Evolutionary conservation across 106 monocot genomes (phyloP), one percentile per base, ranked within the genome.

Genomic region (Xerophyta viscosa): DNA sequence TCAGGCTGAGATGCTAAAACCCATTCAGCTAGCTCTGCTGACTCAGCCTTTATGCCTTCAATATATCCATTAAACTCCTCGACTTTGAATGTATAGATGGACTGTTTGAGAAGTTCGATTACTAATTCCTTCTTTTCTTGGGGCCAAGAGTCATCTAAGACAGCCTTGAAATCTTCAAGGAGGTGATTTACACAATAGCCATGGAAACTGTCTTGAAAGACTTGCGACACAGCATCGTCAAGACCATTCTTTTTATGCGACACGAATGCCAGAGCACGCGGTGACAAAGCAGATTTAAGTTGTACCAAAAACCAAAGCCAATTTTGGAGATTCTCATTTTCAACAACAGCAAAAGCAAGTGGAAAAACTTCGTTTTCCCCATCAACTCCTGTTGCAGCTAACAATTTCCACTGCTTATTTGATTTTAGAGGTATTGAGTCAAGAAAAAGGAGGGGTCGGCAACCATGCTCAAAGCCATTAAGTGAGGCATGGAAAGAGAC

Each of bases 281-380:
- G 64, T 24, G 76, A 62, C 21, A 98, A 52, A 31, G 78, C 69
- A 13, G 76, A 71, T 58, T 86, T 98, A 27, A 98, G 49, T 50
- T 89, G 81, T 18, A 47, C 60, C 41, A 98, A 63, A 67, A 98
- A 98, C 96, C 96, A 90, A 27, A 65, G 61, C 96, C 96, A 98
- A 39, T 82, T 98, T 5, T 44, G 43, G 44, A 6, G 4, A 44
- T 24, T 59, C 31, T 45, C 58, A 7, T 9, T 41, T 28, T 59
- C 58, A 1, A 59, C 58, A 4, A 29, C 15, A 27, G 27, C 42
- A 45, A 59, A 59, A 2, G 58, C 58, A 45, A 59, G 4, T 45
- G 57, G 57, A 12, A 57, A 41, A 12, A 41, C 9, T 22, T 24
- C 57, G 14, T 41, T 29, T 20, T 57, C 27, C 7, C 44, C 58